Percentiles rank a stretch among this genome's conserved stretches.
Evolutionary conservation across 176 grass and related monocot species (phyloP).

Genomic region (Ananas comosus): DNA sequence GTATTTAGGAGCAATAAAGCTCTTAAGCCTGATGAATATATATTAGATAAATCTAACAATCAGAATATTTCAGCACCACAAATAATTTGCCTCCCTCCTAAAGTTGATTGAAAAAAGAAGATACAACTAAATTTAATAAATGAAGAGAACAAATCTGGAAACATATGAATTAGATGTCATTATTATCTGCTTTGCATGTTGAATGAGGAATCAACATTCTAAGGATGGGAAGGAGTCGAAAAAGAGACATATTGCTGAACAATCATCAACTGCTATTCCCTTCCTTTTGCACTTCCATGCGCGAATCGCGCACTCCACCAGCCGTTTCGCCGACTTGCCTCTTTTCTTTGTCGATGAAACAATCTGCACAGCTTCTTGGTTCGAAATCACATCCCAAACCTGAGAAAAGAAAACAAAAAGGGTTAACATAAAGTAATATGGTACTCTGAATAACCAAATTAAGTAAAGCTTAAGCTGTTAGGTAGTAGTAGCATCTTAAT

Average conservation of each 20-base stretch:
- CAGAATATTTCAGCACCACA: too few relatives aligned
- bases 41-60: too few relatives aligned
- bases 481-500: too few relatives aligned
- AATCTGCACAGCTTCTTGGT: constrained; percentile 83
- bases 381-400: constrained; percentile 95
- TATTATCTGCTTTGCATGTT: not conserved
- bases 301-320: constrained; percentile 61
- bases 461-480: too few relatives aligned
- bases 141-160: not conserved
- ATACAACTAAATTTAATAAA: too few relatives aligned
- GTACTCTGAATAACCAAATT: too few relatives aligned
- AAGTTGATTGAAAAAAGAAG: too few relatives aligned
- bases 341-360: constrained; percentile 43
- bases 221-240: constrained; percentile 36
- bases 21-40: too few relatives aligned
- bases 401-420: constrained; percentile 7
- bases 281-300: constrained; percentile 58
- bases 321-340: constrained; percentile 56
- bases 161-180: not conserved
- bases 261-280: constrained; percentile 77
- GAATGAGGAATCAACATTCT: constrained; percentile 1
- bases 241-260: constrained; percentile 92
- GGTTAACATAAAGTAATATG: not conserved
- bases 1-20: too few relatives aligned
- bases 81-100: too few relatives aligned